Evolutionary conservation across 768 basidiomycete genomes (phyloP), one percentile per base, ranked within the genome.

Genomic region (Clitopilus passeckerianus): DNA sequence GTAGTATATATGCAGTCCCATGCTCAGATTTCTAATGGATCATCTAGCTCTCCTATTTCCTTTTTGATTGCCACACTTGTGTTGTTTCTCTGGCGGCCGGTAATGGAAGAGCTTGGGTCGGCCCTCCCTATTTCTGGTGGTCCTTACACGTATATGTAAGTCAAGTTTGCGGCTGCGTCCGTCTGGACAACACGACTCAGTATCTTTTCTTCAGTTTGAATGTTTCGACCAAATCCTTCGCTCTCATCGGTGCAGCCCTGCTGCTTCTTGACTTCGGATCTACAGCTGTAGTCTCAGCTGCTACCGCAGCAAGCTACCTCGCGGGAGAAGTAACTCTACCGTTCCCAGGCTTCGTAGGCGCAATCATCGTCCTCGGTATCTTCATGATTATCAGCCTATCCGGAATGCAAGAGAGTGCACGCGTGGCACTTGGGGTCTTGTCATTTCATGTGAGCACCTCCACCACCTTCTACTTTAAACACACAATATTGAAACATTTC

Each of bases 231-330:
- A 90, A 89, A 65, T 70, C 77, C 1, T 71, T 87, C 6, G 87
- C 87, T 43, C 74, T 90, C 1, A 61, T 86, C n/a, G 86, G 82
- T 6, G 88, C 88, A 0, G 77, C 86, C 0, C 75, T 89, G 7
- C 79, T 89, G 0, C 72, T 90, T n/a, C 76, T 92, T 2, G 90
- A 92, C 67, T 89, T 85, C 53, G 77, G 85, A 5, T 80, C 87
- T 2, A 91, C 88, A 0, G 77, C 85, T 0, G 82, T 87, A 14
- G 86, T 90, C 18, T 90, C 90, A 0, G 88, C 90, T 0, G 86
- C 88, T 3, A 89, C 89, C 0, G 89, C 89, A 0, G 76, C 81
- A 2, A 76, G 82, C 2, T 91, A 91, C 62, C 80, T 91, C 35
- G 75, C 77, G 1, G 86, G 86, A 22, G 89, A 91, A 66, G 78